These are phyloP conservation scores for Capniomyces stellatus DNA, from an alignment of 371 early-diverging fungal genomes.

Conservation along the genomic window DNA sequence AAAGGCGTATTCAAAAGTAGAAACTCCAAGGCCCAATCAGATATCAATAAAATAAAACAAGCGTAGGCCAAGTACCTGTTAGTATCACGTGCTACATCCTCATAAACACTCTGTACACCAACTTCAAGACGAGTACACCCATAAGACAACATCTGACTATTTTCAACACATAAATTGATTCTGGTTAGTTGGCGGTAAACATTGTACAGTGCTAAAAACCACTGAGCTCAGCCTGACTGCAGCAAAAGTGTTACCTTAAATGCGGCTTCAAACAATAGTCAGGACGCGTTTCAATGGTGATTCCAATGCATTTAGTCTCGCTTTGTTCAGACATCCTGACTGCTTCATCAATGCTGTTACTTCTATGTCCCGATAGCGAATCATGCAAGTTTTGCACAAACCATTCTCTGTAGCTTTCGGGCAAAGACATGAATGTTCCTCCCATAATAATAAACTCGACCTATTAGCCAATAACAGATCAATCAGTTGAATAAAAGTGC, in stretches of 20 bases:
- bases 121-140: slow-evolving; percentile 99
- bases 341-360: slow-evolving; percentile 91
- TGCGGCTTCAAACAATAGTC: slow-evolving; percentile 98
- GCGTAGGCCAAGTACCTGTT: too few relatives aligned
- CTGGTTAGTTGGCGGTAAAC: too few relatives aligned
- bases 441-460: slow-evolving; percentile 89
- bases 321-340: slow-evolving; percentile 92
- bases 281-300: slow-evolving; percentile 99
- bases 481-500: too few relatives aligned
- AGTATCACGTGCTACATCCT: slow-evolving; percentile 99
- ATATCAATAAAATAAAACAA: too few relatives aligned
- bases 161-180: too few relatives aligned
- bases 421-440: slow-evolving; percentile 98
- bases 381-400: slow-evolving; percentile 97
- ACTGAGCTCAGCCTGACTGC: too few relatives aligned
- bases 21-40: too few relatives aligned
- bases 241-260: too few relatives aligned
- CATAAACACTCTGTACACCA: slow-evolving; percentile 99
- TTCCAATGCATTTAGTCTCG: slow-evolving; percentile 96
- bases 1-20: too few relatives aligned
- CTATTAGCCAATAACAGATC: too few relatives aligned
- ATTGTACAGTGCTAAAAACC: too few relatives aligned
- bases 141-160: slow-evolving; percentile 97
- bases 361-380: slow-evolving; percentile 87
- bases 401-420: slow-evolving; percentile 91